These are phyloP conservation scores for Mycena metata DNA, from an alignment of 768 basidiomycete species.

Conservation along the genomic window DNA sequence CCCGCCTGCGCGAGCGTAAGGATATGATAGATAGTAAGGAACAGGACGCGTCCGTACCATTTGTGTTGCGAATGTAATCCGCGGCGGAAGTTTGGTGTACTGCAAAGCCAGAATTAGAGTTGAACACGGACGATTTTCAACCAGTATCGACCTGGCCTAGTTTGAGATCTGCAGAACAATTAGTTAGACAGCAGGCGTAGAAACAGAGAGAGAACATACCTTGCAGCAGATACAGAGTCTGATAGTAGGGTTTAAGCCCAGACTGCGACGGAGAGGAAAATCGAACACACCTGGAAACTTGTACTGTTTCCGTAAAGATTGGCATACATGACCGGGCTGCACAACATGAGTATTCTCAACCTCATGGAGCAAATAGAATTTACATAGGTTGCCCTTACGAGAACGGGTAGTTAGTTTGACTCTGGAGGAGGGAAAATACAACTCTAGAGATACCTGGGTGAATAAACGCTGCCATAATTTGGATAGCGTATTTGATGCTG, in stretches of 20 bases:
- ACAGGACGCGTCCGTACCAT: constrained; percentile 44
- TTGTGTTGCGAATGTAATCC: constrained; percentile 62
- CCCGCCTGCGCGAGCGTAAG: constrained; percentile 46
- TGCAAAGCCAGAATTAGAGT: constrained; percentile 35
- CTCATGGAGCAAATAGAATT: constrained; percentile 24
- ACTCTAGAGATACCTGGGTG: constrained; percentile 41
- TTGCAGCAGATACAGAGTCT: constrained; percentile 67
- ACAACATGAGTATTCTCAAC: constrained; percentile 10
- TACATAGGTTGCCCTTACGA: constrained; percentile 61
- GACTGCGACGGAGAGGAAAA: not conserved
- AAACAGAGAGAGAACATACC: constrained; percentile 42
- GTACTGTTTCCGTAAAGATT: constrained; percentile 68
- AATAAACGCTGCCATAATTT: constrained; percentile 65
- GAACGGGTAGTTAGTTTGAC: not conserved
- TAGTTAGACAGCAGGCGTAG: constrained; percentile 15
- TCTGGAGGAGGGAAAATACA: not conserved
- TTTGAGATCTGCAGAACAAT: constrained; percentile 55
- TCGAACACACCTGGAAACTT: constrained; percentile 17
- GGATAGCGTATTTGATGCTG: constrained; percentile 64
- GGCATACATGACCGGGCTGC: constrained; percentile 67
- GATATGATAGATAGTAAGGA: not conserved
- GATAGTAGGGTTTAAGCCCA: constrained; percentile 46
- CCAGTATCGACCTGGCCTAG: constrained; percentile 51
- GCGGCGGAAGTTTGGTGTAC: constrained; percentile 67
- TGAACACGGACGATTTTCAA: not conserved